Evolutionary conservation across 1,284 basidiomycete species (phyloP), one percentile per base, ranked within the genome.

Genomic region (Pyrrhoderma noxium): DNA sequence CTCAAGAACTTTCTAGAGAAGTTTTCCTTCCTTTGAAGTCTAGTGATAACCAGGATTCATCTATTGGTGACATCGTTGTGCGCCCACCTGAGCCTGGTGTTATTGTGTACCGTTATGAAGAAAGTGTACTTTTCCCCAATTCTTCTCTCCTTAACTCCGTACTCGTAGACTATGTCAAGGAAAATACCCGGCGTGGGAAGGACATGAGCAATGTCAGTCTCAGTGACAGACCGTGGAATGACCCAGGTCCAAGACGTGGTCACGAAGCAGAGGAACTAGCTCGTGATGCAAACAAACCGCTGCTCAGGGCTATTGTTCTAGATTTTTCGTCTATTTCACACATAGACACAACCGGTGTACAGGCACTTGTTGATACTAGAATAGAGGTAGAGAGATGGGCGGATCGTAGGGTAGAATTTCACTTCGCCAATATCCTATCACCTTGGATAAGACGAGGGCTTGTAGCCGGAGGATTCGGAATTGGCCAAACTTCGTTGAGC

Each of bases 111-210:
- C 85, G 93, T 47, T 86, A 93, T 64, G 93, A 96, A 63, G 93
- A 98, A 69, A 89, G 89, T 55, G 90, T 89, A 66, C 75, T 96
- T 37, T 99, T 94, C 70, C 94, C 95, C 45, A 99, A 98, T 70
- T 85, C 85, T 3, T 88, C 88, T 1, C 70, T 80, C 56, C 71
- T 89, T 64, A 93, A 93, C 65, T 78, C 82, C 46, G 72, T 76
- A 0, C 72, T 98, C 35, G 86, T 93, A 39, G 86, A 89, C 57
- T 75, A 91, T 59, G 90, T 92, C 60, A 94, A 89, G 69, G 69
- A 69, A 56, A 72, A 82, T 59, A 92, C 86, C 57, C 77, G 82
- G 16, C 79, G 93, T 35, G 91, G 91, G 18, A 76, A 75, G 59
- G 88, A 92, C 64, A 75, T 89, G 68, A 75, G 75, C 52, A 64